These are phyloP conservation scores for Schizochytrium sp. DNA, from an alignment of 108 stramenopile species.

Conservation along the genomic window DNA sequence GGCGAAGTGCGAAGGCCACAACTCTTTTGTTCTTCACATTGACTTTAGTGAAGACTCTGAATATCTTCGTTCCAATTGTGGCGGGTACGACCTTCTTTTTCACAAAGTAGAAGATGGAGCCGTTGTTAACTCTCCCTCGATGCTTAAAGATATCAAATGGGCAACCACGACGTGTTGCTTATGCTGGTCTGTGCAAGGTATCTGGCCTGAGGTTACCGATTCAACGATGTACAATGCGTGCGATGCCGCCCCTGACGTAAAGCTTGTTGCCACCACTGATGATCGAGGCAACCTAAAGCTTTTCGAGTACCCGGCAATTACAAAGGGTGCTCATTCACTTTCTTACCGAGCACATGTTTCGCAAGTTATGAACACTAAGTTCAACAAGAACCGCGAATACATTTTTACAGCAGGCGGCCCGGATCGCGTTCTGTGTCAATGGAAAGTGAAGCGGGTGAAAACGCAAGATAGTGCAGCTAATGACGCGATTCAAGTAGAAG, in stretches of 20 bases:
- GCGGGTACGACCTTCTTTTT: constrained; percentile 70
- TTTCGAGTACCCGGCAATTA: constrained; percentile 65
- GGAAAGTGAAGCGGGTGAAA: constrained; percentile 36
- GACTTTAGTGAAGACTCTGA: constrained; percentile 73
- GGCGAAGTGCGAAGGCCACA: constrained; percentile 68
- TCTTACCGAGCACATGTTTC: constrained; percentile 59
- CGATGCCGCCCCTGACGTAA: constrained; percentile 50
- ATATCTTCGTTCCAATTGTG: constrained; percentile 71
- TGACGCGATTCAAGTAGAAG: not conserved
- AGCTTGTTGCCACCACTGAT: constrained; percentile 71
- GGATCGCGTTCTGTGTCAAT: constrained; percentile 66
- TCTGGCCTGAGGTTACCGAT: constrained; percentile 61
- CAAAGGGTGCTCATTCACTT: not conserved
- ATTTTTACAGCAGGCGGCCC: constrained; percentile 63
- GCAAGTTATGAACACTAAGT: constrained; percentile 63
- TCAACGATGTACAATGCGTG: constrained; percentile 53
- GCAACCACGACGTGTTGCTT: constrained; percentile 67
- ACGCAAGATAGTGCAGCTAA: not conserved
- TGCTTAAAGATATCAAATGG: constrained; percentile 74
- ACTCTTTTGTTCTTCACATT: constrained; percentile 70
- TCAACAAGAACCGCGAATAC: constrained; percentile 35
- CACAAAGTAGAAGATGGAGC: constrained; percentile 67
- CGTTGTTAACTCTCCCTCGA: constrained; percentile 63
- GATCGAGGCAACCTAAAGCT: constrained; percentile 65
- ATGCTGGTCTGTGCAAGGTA: constrained; percentile 71